Conservation (phyloP, 2,329 filamentous ascomycete species). For the Trichoderma harzianum region DNA sequence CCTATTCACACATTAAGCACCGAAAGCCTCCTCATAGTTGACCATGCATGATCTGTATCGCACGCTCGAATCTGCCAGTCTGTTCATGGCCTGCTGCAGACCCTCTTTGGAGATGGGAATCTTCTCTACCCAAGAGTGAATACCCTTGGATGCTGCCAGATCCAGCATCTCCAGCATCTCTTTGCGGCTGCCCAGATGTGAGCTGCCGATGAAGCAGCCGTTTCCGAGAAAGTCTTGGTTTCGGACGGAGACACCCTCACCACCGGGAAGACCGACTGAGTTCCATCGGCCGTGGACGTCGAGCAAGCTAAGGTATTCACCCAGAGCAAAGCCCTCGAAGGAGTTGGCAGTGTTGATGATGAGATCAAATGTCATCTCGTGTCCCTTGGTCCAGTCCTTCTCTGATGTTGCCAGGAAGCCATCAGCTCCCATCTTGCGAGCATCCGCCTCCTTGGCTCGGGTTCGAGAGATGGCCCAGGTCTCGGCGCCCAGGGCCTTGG, state of each 20-base stretch:
- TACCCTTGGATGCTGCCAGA: constrained; percentile 65
- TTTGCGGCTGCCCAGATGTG: constrained; percentile 65
- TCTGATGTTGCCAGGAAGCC: constrained; percentile 58
- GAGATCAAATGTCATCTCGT: constrained; percentile 67
- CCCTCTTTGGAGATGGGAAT: constrained; percentile 71
- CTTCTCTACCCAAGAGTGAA: constrained; percentile 69
- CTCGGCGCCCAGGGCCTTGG: constrained; percentile 63
- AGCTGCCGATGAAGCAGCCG: constrained; percentile 68
- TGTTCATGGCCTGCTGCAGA: constrained; percentile 64
- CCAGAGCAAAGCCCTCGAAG: constrained; percentile 64
- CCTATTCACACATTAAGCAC: constrained; percentile 34
- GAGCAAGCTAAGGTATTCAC: constrained; percentile 71
- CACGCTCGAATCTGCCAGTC: constrained; percentile 68
- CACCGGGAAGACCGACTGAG: constrained; percentile 75
- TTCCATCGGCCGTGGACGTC: constrained; percentile 81
- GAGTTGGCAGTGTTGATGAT: constrained; percentile 73
- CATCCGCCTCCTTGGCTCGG: constrained; percentile 58
- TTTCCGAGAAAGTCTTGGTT: constrained; percentile 73
- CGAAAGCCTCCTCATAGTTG: constrained; percentile 66
- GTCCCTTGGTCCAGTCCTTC: constrained; percentile 54
- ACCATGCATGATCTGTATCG: constrained; percentile 74
- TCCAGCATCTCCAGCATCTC: constrained; percentile 72
- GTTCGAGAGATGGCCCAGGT: constrained; percentile 60
- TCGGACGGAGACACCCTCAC: constrained; percentile 66
- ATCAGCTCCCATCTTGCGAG: constrained; percentile 56